phyloP scores from a whole-genome alignment of 164 flowering plant genomes.

The Hamamelis virginiana region DNA sequence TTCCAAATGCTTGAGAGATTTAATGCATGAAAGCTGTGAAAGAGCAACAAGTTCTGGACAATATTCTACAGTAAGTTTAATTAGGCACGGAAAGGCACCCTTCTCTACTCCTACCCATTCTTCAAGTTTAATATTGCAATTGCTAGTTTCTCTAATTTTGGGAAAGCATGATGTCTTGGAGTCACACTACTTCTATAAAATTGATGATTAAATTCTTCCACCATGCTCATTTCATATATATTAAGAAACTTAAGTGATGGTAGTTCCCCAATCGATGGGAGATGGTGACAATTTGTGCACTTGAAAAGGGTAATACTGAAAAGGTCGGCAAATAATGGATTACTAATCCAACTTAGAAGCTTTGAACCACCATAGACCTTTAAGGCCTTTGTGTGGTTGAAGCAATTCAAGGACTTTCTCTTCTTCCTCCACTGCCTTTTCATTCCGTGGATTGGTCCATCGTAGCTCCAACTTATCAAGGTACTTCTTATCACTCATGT shows the following conservation, averaged over 20 bases:
- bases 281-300: background rate
- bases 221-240: background rate
- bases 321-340: constrained; percentile 3
- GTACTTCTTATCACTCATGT: constrained; percentile 2
- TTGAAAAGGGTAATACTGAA: constrained; percentile 13
- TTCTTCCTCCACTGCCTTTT: background rate
- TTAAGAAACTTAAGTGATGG: constrained; percentile 8
- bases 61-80: background rate
- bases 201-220: background rate
- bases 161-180: constrained; percentile 1
- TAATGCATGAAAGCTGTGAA: background rate
- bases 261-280: constrained; percentile 14
- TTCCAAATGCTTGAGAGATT: constrained; percentile 10
- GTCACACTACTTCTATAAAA: background rate
- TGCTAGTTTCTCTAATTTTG: constrained; percentile 11
- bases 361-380: constrained; percentile 7
- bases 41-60: constrained; percentile 17
- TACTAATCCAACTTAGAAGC: constrained; percentile 19
- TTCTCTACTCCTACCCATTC: constrained; percentile 3
- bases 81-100: constrained; percentile 15
- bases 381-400: background rate
- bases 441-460: constrained; percentile 1
- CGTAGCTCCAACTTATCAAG: constrained; percentile 9
- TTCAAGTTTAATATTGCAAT: constrained; percentile 5
- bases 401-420: constrained; percentile 12